Base-by-base conservation (phyloP, 768 basidiomycete genomes). In the Zangia roseola region DNA sequence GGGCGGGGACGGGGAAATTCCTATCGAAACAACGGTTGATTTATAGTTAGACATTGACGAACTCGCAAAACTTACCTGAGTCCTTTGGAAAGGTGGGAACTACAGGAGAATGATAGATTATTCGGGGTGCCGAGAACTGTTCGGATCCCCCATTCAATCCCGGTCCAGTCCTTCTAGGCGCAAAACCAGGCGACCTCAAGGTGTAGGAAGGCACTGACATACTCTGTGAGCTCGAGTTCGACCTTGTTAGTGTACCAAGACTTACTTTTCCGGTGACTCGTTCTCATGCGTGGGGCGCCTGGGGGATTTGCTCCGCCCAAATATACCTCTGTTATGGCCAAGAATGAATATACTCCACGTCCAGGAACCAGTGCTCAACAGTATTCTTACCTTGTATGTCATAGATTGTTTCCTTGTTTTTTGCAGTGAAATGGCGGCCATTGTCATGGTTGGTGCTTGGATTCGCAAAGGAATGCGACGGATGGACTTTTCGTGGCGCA, bases 1-100 rank as follows among this genome's bases (percentile, higher is more conserved):
- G 4, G 79, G 68, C 2, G 75, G 63, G 3, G 46, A 42, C 24
- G 65, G 56, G 3, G 20, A 39, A n/a, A 41, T 14, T 43, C 48
- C 57, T 68, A 47, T 25, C 26, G 4, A 48, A 33, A 38, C 6
- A 21, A 30, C 10, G 4, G n/a, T 25, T 39, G 10, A 50, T 2
- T 38, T 45, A 16, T 21, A 17, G 14, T 25, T 10, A 44, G 14
- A 23, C n/a, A 4, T 16, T 28, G 23, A 30, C 9, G 7, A 3
- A 16, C 26, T 25, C 19, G 23, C 20, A 21, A 24, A 30, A 26
- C 19, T 14, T 50, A 68, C 64, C 51, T 40, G 51, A 7, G 45
- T 52, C 45, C 12, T 41, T 37, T 17, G 43, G 40, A 40, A 39
- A 47, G 13, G 51, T 40, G 3, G 40, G 30, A 36, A 26, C 43